phyloP scores from a whole-genome alignment of 2,329 filamentous ascomycete species.

The Lojkania enalia region DNA sequence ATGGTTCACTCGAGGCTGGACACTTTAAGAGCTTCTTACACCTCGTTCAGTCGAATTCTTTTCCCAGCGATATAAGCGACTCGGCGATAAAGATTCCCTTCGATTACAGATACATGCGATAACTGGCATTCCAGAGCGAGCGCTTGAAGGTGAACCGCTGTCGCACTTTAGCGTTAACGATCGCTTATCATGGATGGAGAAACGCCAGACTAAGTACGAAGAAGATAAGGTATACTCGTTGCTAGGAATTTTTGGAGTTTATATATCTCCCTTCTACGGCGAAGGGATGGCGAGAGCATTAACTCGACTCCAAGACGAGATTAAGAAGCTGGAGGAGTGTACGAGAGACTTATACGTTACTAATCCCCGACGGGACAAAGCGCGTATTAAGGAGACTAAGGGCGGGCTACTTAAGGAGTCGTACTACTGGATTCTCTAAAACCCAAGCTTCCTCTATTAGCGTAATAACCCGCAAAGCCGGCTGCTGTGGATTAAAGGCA shows the following conservation, averaged over 20 bases:
- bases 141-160: background rate
- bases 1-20: conserved; percentile 19
- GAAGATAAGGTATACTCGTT: background rate
- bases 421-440: background rate
- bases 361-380: background rate
- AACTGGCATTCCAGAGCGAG: conserved; percentile 9
- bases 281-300: background rate
- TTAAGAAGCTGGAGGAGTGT: background rate
- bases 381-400: background rate
- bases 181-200: background rate
- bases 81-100: conserved; percentile 13
- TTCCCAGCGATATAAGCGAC: conserved; percentile 2
- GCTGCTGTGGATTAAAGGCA: background rate
- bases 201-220: background rate
- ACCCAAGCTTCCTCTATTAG: background rate
- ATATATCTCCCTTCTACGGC: conserved; percentile 3
- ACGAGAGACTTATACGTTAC: background rate
- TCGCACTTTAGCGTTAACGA: conserved; percentile 5
- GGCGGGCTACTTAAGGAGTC: conserved; percentile 11
- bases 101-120: conserved; percentile 12
- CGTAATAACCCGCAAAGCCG: background rate
- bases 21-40: conserved; percentile 19
- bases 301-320: background rate
- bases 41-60: conserved; percentile 20
- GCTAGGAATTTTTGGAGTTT: conserved; percentile 4